A percentile compares a stretch with the other conserved stretches of the same genome.
Conservation (phyloP, 768 basidiomycete species). For the Cystobasidium ongulense region DNA sequence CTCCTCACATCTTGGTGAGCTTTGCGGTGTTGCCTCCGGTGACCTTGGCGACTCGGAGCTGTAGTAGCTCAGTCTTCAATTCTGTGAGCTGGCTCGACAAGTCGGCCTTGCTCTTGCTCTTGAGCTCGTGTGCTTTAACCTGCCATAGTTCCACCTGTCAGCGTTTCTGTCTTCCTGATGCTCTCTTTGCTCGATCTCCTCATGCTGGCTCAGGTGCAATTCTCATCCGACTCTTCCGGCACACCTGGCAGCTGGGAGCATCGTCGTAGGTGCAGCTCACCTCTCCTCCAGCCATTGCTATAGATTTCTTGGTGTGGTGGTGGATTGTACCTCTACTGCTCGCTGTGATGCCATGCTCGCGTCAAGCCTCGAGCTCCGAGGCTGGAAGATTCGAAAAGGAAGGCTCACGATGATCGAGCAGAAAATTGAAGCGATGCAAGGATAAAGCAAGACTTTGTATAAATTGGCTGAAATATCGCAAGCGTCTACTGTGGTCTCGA, state of each 20-base stretch:
- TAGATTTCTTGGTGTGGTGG: not conserved
- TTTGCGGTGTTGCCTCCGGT: slow-evolving; percentile 90
- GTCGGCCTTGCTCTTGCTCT: slow-evolving; percentile 62
- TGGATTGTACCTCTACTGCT: not conserved
- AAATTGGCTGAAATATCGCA: too few species aligned
- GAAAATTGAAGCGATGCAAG: too few species aligned
- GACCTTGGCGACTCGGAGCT: slow-evolving; percentile 94
- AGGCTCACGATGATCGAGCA: too few species aligned
- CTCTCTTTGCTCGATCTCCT: not conserved
- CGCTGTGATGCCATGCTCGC: not conserved
- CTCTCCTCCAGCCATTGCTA: slow-evolving; percentile 14
- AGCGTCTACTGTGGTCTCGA: too few species aligned
- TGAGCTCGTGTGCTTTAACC: slow-evolving; percentile 28
- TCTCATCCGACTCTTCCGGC: not conserved
- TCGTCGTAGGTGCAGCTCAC: not conserved
- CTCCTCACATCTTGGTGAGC: slow-evolving; percentile 85
- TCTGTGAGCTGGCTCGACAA: slow-evolving; percentile 85
- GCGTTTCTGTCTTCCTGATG: not conserved
- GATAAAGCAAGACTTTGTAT: too few species aligned
- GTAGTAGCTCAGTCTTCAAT: slow-evolving; percentile 88
- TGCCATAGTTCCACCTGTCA: not conserved
- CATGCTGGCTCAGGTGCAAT: not conserved
- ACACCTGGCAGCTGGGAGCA: not conserved
- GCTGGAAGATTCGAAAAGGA: too few species aligned
- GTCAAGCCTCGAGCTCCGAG: too few species aligned